Evolutionary conservation across 805 yeast genomes (phyloP), one percentile per base, ranked within the genome.

Genomic region (Candida morakotiae): DNA sequence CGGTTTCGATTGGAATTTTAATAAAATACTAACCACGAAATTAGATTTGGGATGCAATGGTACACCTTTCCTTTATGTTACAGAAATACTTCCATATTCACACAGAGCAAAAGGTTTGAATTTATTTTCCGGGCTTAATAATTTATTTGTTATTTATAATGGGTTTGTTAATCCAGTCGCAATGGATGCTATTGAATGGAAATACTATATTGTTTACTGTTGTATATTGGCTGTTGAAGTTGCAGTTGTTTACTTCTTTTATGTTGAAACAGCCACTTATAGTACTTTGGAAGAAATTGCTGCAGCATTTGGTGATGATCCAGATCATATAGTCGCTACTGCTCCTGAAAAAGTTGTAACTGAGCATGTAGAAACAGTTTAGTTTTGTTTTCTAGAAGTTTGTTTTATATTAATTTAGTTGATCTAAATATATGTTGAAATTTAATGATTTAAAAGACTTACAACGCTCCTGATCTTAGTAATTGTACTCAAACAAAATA

Each of bases 81-180:
- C 78, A 28, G 79, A 69, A 47, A 46, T 59, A 40, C 52, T 61
- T 45, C 64, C 66, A 6, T 62, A 55, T 49, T 45, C 56, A 20
- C 59, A 62, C 48, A 53, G 75, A 45, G 68, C 73, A 16, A 67
- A 67, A 51, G 73, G 71, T 31, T 43, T 64, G 30, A 60, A 56
- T 37, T 36, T 67, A 25, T 54, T 55, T 48, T 51, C 43, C 32
- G 42, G 51, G 31, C 33, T 47, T 25, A 48, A 43, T 15, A 52
- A 49, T 27, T 28, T 51, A 17, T 43, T 52, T 29, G 41, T 45
- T 23, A 39, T 60, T 11, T 60, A 50, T 39, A 55, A 56, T 39
- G 52, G 53, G 36, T 62, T 47, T 37, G 64, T 56, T 17, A 59
- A 59, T 38, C 59, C 66, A 9, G 46, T 62, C 47, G 73, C 69